Percentiles rank a stretch among this genome's conserved stretches.
Evolutionary conservation across 306 rosid genomes (phyloP).

Genomic region (Quercus parvula): DNA sequence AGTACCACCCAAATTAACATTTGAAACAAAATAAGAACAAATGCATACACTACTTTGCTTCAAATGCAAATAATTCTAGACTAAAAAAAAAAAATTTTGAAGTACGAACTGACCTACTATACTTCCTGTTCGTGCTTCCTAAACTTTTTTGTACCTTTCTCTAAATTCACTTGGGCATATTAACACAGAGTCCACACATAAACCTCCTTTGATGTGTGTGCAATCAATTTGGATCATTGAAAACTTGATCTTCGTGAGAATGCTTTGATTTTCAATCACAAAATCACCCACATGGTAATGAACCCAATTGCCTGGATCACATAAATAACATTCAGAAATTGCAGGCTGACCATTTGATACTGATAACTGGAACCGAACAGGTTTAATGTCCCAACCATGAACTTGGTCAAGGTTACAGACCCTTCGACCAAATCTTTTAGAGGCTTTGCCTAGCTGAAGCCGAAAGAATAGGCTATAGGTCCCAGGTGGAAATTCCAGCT

Average conservation of each 20-base stretch:
- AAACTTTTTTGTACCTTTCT: constrained; percentile 17
- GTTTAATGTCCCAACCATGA: constrained; percentile 86
- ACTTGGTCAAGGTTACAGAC: constrained; percentile 53
- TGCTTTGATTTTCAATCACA: constrained; percentile 21
- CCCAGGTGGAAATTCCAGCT: constrained; percentile 71
- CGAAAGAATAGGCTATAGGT: constrained; percentile 56
- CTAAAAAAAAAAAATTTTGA: background rate
- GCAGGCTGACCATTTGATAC: constrained; percentile 64
- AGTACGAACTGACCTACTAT: background rate
- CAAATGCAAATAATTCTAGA: background rate
- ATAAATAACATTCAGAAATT: constrained; percentile 39
- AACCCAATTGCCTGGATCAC: constrained; percentile 53
- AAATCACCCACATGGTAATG: constrained; percentile 69
- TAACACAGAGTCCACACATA: constrained; percentile 63
- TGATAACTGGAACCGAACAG: constrained; percentile 63
- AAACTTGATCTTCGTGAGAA: constrained; percentile 44
- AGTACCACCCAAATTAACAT: background rate
- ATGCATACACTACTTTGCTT: background rate
- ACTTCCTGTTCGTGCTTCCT: background rate
- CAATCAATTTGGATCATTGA: constrained; percentile 91
- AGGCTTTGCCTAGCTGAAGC: constrained; percentile 66
- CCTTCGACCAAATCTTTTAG: constrained; percentile 51
- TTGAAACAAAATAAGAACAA: background rate
- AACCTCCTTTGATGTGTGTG: constrained; percentile 91
- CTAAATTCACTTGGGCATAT: constrained; percentile 42